A percentile compares a stretch with the other conserved stretches of the same genome.
phyloP scores from a whole-genome alignment of 768 basidiomycete genomes.

The Kwoniella dendrophila region DNA sequence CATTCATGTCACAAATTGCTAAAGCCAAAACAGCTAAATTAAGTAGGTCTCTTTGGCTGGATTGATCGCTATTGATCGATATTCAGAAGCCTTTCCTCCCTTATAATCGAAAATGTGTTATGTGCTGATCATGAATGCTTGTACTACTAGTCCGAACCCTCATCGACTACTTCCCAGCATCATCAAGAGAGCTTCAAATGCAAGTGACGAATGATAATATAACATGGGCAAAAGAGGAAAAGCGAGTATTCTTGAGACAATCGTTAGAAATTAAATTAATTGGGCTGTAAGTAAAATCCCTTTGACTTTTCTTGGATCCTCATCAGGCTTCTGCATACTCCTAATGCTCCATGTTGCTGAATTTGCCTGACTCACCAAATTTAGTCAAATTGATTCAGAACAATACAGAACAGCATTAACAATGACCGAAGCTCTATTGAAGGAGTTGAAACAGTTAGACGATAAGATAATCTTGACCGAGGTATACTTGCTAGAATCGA shows the following conservation, averaged over 20 bases:
- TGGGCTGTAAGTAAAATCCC: conserved; percentile 61
- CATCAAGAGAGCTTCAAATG: conserved; percentile 75
- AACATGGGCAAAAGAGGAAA: conserved; percentile 86
- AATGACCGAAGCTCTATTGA: conserved; percentile 82
- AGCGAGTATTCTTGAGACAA: conserved; percentile 94
- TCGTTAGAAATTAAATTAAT: conserved; percentile 86
- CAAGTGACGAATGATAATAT: conserved; percentile 86
- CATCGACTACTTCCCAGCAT: conserved; percentile 82
- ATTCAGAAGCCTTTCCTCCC: not conserved
- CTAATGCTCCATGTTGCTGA: no score
- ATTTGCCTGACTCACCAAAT: not conserved
- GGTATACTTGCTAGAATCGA: conserved; percentile 88
- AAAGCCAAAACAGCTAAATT: conserved; percentile 97
- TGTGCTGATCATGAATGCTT: not conserved
- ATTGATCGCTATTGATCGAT: not conserved
- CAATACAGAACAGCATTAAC: conserved; percentile 77
- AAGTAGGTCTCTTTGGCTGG: conserved; percentile 62
- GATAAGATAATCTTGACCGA: conserved; percentile 98
- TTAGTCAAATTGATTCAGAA: conserved; percentile 65
- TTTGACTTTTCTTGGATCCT: not conserved
- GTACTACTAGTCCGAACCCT: conserved; percentile 87
- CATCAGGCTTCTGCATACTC: no score
- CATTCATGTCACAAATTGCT: conserved; percentile 89
- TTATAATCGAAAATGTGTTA: not conserved
- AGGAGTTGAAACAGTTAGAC: conserved; percentile 87